Evolutionary conservation across 106 monocot species (phyloP).

Genomic region (Dendrobium chrysotoxum): DNA sequence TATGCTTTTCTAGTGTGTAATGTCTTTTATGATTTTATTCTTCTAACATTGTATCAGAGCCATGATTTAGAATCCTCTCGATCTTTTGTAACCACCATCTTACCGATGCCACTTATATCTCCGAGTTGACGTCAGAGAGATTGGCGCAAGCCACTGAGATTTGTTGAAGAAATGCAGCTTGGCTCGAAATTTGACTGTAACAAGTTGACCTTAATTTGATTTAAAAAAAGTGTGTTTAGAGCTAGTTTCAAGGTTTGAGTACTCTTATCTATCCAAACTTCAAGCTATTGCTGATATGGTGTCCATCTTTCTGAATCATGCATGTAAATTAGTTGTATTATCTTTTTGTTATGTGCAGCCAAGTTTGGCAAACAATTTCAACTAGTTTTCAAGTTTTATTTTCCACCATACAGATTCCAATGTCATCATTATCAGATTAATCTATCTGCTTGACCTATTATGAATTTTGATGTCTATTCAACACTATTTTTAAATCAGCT

Average conservation of each 20-base stretch:
- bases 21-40: too few species aligned
- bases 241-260: not conserved
- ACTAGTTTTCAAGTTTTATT: not conserved
- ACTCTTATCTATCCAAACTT: not conserved
- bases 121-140: too few species aligned
- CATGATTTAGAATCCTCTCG: too few species aligned
- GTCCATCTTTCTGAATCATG: not conserved
- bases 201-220: too few species aligned
- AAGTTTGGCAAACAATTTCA: not conserved
- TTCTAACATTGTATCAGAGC: too few species aligned
- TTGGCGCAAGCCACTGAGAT: too few species aligned
- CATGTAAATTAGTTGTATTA: not conserved
- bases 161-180: too few species aligned
- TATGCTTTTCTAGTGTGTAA: too few species aligned
- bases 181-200: too few species aligned
- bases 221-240: too few species aligned
- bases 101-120: too few species aligned
- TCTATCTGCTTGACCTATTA: not conserved
- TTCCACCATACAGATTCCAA: not conserved
- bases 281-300: not conserved
- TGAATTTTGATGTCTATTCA: not conserved
- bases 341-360: not conserved
- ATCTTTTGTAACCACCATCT: too few species aligned
- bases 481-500: not conserved
- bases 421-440: not conserved